Base-by-base conservation (phyloP, 169 alveolate genomes). In the Ichthyophthirius multifiliis region DNA sequence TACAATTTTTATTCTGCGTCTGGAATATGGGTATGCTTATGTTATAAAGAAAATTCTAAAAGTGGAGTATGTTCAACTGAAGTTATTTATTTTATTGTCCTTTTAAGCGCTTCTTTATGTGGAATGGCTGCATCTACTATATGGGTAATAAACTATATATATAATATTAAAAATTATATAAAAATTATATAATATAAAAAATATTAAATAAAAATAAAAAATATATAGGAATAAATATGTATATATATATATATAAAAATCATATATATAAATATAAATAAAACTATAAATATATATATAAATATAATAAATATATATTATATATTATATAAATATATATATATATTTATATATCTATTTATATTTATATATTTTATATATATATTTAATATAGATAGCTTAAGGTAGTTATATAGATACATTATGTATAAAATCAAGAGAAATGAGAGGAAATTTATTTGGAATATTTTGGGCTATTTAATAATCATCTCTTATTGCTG, bases 401-500 rank as follows among this genome's bases (percentile, higher is more conserved):
- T 23, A 55, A 27, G 71, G 71, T 55, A 39, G 71, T 18, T 55
- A 55, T 55, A 20, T 55, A 15, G 71, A 55, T 27, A 27, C 71
- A 20, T 27, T 55, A 13, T n/a, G 71, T 9, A 13, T 27, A 55
- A 39, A 55, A 27, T 27, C 71, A 27, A 34, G 43, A 5, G 23
- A 16, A 2, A 55, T 27, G 31, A 55, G 31, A 7, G 71, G 71
- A 27, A 55, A 34, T 55, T 55, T 55, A 5, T 10, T 7, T 55
- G 71, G 71, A 12, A 55, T 55, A 5, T 55, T 55, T 55, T 55
- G 71, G 71, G 71, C 71, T 55, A 55, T 55, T 55, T 27, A 12
- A 39, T 23, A 55, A 27, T 34, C 43, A 20, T 27, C 43, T 55
- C 31, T 27, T 13, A 55, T 55, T 55, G 15, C 31, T 27, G 71